Evolutionary conservation across 2,329 filamentous ascomycete species (phyloP), one percentile per base, ranked within the genome.

Genomic region (Venturia oleaginea): DNA sequence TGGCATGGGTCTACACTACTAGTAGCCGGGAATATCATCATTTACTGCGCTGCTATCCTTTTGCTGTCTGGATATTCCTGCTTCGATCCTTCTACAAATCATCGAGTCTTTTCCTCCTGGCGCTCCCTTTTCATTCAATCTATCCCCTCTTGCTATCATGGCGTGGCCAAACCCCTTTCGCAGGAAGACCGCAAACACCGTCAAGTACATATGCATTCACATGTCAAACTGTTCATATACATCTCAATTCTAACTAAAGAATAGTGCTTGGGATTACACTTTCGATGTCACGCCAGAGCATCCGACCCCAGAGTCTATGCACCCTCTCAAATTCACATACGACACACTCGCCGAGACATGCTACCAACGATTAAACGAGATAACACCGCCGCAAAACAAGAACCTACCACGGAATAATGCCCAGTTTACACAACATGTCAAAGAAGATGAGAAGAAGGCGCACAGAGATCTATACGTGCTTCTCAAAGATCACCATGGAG

Each of bases 241-340:
- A n/a, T n/a, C 34, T 42, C 59, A 27, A 42, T 60, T 34, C 65
- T 65, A 30, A 66, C 30, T 38, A 30, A 42, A 24, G n/a, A 46
- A 32, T 66, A 81, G 79, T 32, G 75, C 73, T 67, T 91, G 86
- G 85, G 87, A 84, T 24, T 83, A 90, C 70, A 82, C 80, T 7
- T 92, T 92, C 71, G 82, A 86, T 69, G 87, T 88, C 80, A 89
- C 88, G 0, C 72, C 81, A 6, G 74, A 85, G 3, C 90, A 93
- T 72, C 76, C 84, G 22, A 84, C 83, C 1, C 74, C 78, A 7
- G 81, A 86, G 64, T 77, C 90, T 69, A 76, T 87, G 46, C 74
- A 82, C 63, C 83, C 82, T 3, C 71, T 89, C 68, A 86, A 86
- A 61, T 81, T 84, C 65, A 83, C 83, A 0, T 92, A 90, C 71